Percentiles rank a stretch among this genome's conserved stretches.
phyloP scores from a whole-genome alignment of 2,329 filamentous ascomycete species.

The Nannizzia gypsea region DNA sequence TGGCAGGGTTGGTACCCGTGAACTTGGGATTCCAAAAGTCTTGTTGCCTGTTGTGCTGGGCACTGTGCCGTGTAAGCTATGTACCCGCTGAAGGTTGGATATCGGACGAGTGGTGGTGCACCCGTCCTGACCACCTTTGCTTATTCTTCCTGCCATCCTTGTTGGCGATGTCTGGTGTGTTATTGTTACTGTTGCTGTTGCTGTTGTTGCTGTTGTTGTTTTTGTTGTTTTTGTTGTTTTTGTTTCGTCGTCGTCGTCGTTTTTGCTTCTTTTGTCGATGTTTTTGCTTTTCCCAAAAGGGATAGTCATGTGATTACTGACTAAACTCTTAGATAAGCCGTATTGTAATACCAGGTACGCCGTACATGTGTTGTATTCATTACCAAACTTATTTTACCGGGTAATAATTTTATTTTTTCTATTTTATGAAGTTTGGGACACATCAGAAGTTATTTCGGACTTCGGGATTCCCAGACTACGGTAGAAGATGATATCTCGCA shows the following conservation, averaged over 20 bases:
- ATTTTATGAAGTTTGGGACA: too few species aligned
- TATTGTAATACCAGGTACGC: neutral
- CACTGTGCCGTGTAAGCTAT: neutral
- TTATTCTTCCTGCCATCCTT: neutral
- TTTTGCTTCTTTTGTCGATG: neutral
- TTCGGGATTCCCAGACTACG: neutral
- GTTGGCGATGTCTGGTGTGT: neutral
- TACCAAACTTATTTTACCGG: neutral
- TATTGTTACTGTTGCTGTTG: neutral
- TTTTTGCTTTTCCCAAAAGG: neutral
- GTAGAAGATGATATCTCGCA: slow-evolving; percentile 2
- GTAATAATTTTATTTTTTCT: neutral
- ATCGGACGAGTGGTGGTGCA: neutral
- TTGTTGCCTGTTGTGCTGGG: neutral
- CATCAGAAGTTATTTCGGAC: slow-evolving; percentile 1
- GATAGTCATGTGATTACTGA: neutral
- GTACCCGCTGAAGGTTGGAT: neutral
- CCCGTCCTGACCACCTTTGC: neutral
- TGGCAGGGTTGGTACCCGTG: neutral
- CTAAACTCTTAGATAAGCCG: neutral
- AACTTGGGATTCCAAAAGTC: slow-evolving; percentile 3
- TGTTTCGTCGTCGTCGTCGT: neutral
- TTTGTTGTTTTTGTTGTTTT: neutral
- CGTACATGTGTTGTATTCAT: neutral
- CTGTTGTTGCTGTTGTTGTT: neutral